Conservation (phyloP, 1,139 yeast genomes). For the Yamadazyma dendronema region DNA sequence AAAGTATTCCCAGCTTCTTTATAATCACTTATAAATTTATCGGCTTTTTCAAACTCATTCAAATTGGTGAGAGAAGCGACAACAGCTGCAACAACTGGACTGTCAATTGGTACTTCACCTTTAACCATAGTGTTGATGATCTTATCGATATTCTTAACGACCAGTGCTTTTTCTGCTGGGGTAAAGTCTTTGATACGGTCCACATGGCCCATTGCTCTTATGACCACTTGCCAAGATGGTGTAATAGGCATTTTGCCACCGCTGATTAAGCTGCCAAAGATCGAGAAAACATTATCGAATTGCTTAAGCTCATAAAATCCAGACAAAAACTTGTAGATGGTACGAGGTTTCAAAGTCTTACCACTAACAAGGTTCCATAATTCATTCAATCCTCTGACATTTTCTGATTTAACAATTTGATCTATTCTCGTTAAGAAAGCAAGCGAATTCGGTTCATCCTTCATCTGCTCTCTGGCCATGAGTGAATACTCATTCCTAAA, state of each 20-base stretch:
- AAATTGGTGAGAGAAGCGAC: slow-evolving; percentile 36
- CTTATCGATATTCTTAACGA: slow-evolving; percentile 25
- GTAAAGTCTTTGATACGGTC: slow-evolving; percentile 16
- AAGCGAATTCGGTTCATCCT: not conserved
- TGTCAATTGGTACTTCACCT: slow-evolving; percentile 25
- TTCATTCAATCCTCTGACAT: slow-evolving; percentile 19
- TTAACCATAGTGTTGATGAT: slow-evolving; percentile 29
- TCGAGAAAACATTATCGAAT: slow-evolving; percentile 31
- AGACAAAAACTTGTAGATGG: slow-evolving; percentile 35
- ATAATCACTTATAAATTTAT: slow-evolving; percentile 24
- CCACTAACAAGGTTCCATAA: slow-evolving; percentile 26
- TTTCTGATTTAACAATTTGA: slow-evolving; percentile 19
- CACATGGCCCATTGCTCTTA: slow-evolving; percentile 39
- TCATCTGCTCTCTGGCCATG: not conserved
- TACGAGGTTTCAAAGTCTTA: slow-evolving; percentile 22
- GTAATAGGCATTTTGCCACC: slow-evolving; percentile 24
- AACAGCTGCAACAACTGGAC: slow-evolving; percentile 31
- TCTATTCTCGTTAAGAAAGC: slow-evolving; percentile 1
- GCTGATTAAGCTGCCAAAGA: too few species aligned
- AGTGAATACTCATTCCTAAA: not conserved
- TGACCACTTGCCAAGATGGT: slow-evolving; percentile 36
- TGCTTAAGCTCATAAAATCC: slow-evolving; percentile 29
- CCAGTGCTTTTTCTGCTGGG: slow-evolving; percentile 16
- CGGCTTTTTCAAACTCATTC: slow-evolving; percentile 24
- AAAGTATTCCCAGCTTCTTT: slow-evolving; percentile 26